These are phyloP conservation scores for Kondoa subrosea DNA, from an alignment of 768 basidiomycete species.

Conservation along the genomic window DNA sequence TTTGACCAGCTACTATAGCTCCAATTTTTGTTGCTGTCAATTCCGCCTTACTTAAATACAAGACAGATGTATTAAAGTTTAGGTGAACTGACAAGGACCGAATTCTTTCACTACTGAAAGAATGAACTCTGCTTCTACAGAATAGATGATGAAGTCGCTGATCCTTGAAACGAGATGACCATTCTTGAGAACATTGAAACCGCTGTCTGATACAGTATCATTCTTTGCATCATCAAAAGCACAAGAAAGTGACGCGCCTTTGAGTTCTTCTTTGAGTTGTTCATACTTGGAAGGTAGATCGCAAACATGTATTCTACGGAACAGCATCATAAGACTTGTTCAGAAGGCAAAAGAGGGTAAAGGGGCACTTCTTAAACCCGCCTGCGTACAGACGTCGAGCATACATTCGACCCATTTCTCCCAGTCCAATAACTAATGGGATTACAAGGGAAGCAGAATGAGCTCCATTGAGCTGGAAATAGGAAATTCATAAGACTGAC, in stretches of 20 bases:
- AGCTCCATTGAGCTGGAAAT: constrained; percentile 29
- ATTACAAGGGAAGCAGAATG: constrained; percentile 56
- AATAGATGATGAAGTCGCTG: constrained; percentile 86
- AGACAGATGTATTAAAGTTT: constrained; percentile 6
- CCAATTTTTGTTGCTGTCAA: constrained; percentile 68
- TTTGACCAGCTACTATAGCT: constrained; percentile 87
- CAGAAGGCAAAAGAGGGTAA: neutral
- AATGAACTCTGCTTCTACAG: constrained; percentile 81
- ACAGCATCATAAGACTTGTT: neutral
- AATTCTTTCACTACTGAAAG: constrained; percentile 65
- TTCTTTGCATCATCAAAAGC: neutral
- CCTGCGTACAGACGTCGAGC: constrained; percentile 56
- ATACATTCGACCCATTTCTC: constrained; percentile 93
- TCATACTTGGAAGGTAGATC: constrained; percentile 62
- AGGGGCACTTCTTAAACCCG: constrained; percentile 64
- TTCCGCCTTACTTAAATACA: neutral
- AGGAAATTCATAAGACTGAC: too few relatives aligned
- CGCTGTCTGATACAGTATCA: constrained; percentile 22
- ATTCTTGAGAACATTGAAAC: constrained; percentile 51
- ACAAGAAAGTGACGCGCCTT: constrained; percentile 38
- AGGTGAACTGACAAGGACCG: constrained; percentile 69
- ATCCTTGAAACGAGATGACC: constrained; percentile 76
- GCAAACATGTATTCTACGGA: constrained; percentile 77
- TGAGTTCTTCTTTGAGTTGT: constrained; percentile 44
- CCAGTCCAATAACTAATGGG: constrained; percentile 48